Percentiles rank a stretch among this genome's conserved stretches.
These are phyloP conservation scores for Monoraphidium neglectum DNA, from an alignment of 139 green algal species.

Conservation along the genomic window DNA sequence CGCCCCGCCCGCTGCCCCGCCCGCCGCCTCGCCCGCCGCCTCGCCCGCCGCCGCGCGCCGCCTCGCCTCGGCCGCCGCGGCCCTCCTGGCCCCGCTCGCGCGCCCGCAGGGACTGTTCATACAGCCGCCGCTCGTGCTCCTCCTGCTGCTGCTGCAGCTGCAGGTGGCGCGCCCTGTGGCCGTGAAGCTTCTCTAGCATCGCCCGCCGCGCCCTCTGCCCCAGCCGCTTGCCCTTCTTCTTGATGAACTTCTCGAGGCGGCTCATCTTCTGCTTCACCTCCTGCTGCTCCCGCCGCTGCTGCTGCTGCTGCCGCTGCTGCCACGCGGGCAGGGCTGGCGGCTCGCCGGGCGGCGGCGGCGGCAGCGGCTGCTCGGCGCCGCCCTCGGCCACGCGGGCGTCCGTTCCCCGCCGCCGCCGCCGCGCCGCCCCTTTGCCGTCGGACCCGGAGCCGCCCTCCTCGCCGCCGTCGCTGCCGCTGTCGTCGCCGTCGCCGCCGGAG, in stretches of 20 bases:
- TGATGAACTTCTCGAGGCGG: constrained; percentile 21
- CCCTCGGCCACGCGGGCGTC: too few relatives aligned
- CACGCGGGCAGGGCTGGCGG: not conserved
- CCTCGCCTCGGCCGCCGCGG: not conserved
- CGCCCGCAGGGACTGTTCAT: not conserved
- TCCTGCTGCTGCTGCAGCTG: constrained; percentile 16
- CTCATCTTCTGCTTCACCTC: not conserved
- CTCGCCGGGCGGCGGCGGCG: not conserved
- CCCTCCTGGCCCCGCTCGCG: not conserved
- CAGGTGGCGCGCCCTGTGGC: constrained; percentile 34
- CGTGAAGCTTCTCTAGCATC: constrained; percentile 50
- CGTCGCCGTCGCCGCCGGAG: not conserved
- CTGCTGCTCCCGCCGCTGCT: not conserved
- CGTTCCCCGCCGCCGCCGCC: too few relatives aligned
- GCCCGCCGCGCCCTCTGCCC: constrained; percentile 53
- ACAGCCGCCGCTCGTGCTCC: not conserved
- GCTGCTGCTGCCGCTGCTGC: constrained; percentile 3
- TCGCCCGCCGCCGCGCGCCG: not conserved
- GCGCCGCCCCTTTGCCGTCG: too few relatives aligned
- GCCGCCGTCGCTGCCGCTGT: not conserved
- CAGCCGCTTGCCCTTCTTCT: constrained; percentile 42
- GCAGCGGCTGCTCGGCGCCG: not conserved
- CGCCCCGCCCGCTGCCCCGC: not conserved
- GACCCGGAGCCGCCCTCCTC: not conserved
- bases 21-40: not conserved